phyloP scores from a whole-genome alignment of 108 stramenopile species.

The Conticribra weissflogii region DNA sequence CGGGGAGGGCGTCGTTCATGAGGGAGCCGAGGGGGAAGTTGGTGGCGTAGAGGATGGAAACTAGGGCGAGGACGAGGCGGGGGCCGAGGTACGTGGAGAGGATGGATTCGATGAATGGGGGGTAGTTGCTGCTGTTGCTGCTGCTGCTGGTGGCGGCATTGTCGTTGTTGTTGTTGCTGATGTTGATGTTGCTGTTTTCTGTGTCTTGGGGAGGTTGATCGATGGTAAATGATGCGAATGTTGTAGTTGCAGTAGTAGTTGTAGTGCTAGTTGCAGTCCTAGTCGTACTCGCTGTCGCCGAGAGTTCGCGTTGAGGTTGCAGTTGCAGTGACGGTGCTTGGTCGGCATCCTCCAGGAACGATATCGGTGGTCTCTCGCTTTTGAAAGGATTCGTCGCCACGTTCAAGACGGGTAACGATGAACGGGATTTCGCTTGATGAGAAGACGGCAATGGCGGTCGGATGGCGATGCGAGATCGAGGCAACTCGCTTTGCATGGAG shows the following conservation, averaged over 20 bases:
- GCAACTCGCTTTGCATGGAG: neutral
- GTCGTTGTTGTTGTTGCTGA: neutral
- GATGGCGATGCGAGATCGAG: neutral
- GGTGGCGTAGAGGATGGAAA: conserved; percentile 49
- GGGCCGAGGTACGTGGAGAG: conserved; percentile 42
- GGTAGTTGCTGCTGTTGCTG: neutral
- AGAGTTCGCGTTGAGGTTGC: too few relatives aligned
- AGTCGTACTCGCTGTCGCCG: too few relatives aligned
- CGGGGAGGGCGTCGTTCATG: conserved; percentile 53
- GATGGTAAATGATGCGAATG: too few relatives aligned
- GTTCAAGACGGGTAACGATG: neutral
- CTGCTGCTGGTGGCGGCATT: neutral
- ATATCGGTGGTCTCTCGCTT: neutral
- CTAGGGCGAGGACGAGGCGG: conserved; percentile 26
- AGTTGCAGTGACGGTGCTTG: too few relatives aligned
- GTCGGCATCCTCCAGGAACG: neutral
- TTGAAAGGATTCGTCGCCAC: neutral
- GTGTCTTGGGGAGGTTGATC: too few relatives aligned
- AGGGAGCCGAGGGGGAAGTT: conserved; percentile 52
- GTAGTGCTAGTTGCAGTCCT: too few relatives aligned
- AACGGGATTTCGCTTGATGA: neutral
- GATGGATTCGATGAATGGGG: conserved; percentile 26
- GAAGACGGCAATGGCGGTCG: neutral
- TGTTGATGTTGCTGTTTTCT: too few relatives aligned
- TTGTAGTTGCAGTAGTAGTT: too few relatives aligned